Conservation (phyloP, 345 rosid genomes). For the Sonneratia alba region DNA sequence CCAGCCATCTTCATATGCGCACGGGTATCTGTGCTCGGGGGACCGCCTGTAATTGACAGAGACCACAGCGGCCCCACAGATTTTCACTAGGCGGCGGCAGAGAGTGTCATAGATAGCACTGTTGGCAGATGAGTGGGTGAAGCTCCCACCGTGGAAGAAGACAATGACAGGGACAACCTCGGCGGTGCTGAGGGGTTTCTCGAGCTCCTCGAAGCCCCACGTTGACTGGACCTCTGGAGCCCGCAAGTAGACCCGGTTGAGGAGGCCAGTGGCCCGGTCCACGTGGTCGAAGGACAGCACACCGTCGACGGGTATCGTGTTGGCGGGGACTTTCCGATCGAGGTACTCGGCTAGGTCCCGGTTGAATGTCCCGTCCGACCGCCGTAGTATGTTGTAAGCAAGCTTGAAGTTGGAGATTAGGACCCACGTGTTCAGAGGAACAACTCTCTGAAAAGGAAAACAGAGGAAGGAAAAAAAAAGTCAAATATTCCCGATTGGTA, state of each 20-base stretch:
- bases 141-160: conserved; percentile 97
- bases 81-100: conserved; percentile 67
- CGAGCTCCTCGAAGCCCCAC: conserved; percentile 45
- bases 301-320: conserved; percentile 66
- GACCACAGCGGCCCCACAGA: conserved; percentile 68
- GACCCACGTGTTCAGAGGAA: conserved; percentile 93
- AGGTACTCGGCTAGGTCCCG: conserved; percentile 93
- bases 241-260: conserved; percentile 61
- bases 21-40: conserved; percentile 72
- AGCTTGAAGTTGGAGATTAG: conserved; percentile 96
- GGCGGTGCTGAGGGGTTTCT: conserved; percentile 57
- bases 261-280: conserved; percentile 58
- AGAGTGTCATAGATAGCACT: conserved; percentile 91
- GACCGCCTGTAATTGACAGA: conserved; percentile 89
- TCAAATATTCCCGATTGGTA: not conserved
- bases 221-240: conserved; percentile 28
- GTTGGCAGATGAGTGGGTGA: conserved; percentile 88
- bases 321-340: conserved; percentile 81
- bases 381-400: conserved; percentile 82
- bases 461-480: not conserved
- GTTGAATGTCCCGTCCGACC: conserved; percentile 85
- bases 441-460: conserved; percentile 56
- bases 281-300: conserved; percentile 91
- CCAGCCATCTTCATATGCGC: conserved; percentile 97
- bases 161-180: conserved; percentile 67